Percentiles rank a stretch among this genome's conserved stretches.
Conservation (phyloP, 805 yeast genomes). For the Ogataea sp. region DNA sequence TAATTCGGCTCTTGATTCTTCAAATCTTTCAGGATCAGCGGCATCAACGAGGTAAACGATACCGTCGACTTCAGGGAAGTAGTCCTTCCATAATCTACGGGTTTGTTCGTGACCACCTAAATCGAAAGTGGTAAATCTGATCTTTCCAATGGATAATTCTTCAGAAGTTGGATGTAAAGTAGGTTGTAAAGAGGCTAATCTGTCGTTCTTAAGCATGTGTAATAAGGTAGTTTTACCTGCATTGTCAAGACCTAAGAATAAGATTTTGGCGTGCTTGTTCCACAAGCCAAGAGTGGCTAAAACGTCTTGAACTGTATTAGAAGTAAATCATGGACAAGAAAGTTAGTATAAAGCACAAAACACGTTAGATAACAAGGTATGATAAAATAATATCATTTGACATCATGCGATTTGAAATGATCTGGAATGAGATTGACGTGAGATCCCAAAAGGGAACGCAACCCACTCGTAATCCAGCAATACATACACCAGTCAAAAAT, state of each 20-base stretch:
- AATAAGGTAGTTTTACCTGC: constrained; percentile 94
- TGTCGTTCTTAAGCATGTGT: constrained; percentile 86
- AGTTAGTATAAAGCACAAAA: background rate
- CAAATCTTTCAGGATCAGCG: constrained; percentile 92
- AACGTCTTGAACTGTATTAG: constrained; percentile 53
- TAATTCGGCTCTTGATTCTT: constrained; percentile 90
- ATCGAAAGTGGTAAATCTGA: constrained; percentile 95
- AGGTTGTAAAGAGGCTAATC: constrained; percentile 96
- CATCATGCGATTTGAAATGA: no score
- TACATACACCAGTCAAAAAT: constrained; percentile 32
- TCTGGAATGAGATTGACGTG: background rate
- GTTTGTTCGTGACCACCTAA: constrained; percentile 99
- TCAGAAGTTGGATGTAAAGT: constrained; percentile 98
- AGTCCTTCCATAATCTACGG: constrained; percentile 98
- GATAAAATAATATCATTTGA: no score
- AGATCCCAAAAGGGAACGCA: no score
- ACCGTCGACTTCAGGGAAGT: constrained; percentile 98
- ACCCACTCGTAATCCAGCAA: no score
- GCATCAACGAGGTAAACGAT: constrained; percentile 95
- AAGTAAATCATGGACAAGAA: background rate
- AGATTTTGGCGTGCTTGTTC: constrained; percentile 94
- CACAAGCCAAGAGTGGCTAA: constrained; percentile 73
- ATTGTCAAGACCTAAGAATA: constrained; percentile 93
- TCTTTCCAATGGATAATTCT: constrained; percentile 93
- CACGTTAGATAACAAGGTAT: no score